Evolutionary conservation across 768 basidiomycete species (phyloP).

Genomic region (Tylopilus vinaceipallidus): DNA sequence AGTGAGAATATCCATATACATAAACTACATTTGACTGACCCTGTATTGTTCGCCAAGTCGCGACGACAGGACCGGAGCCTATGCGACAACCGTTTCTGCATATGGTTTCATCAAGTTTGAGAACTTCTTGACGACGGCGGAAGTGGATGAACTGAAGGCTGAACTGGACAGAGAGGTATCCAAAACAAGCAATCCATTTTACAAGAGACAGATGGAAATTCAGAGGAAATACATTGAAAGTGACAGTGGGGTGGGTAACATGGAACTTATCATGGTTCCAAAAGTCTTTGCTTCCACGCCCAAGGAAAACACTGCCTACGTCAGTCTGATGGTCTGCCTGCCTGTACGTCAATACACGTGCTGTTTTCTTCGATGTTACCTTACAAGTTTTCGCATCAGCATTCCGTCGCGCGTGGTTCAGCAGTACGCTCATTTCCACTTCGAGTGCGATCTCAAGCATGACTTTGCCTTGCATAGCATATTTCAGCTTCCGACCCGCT

Average conservation of each 20-base stretch:
- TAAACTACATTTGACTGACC: neutral
- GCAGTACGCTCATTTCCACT: constrained; percentile 2
- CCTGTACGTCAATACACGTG: constrained; percentile 5
- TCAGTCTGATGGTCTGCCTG: constrained; percentile 8
- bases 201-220: constrained; percentile 15
- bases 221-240: constrained; percentile 7
- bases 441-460: neutral
- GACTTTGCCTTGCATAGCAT: constrained; percentile 7
- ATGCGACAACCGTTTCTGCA: constrained; percentile 13
- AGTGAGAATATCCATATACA: constrained; percentile 7
- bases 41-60: neutral
- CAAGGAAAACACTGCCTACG: constrained; percentile 9
- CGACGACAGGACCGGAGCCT: constrained; percentile 13
- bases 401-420: constrained; percentile 19
- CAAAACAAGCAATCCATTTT: neutral
- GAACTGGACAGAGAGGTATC: constrained; percentile 11
- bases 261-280: constrained; percentile 20
- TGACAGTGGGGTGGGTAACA: constrained; percentile 6
- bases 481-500: constrained; percentile 16
- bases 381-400: neutral
- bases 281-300: constrained; percentile 10
- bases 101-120: constrained; percentile 20
- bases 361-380: neutral
- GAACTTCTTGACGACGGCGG: constrained; percentile 9
- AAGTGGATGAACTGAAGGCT: constrained; percentile 12